Percentiles rank a stretch among this genome's conserved stretches.
Conservation (phyloP, 768 basidiomycete species). For the Pisolithus orientalis region DNA sequence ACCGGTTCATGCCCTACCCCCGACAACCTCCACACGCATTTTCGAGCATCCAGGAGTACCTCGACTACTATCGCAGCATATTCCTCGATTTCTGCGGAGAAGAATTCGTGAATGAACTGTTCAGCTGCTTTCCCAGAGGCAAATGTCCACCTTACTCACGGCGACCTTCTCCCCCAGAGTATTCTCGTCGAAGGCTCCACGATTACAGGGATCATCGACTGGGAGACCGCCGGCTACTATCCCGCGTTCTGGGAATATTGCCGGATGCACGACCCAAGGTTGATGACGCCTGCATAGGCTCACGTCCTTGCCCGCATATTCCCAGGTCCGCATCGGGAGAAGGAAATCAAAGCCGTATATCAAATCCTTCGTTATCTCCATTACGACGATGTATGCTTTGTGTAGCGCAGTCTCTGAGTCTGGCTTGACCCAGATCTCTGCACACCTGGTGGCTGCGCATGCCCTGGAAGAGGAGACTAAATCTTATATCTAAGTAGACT, state of each 20-base stretch:
- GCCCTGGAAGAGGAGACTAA: too few species aligned
- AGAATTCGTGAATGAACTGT: background rate
- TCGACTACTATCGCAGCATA: conserved; percentile 15
- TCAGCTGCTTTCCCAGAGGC: background rate
- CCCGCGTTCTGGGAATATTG: conserved; percentile 30
- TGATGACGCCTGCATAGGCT: conserved; percentile 7
- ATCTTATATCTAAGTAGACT: too few species aligned
- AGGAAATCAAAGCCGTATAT: conserved; percentile 19
- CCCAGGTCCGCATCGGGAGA: conserved; percentile 11
- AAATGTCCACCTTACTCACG: conserved; percentile 30
- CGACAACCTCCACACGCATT: conserved; percentile 8
- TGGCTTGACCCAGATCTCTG: too few species aligned
- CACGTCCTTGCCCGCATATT: conserved; percentile 14
- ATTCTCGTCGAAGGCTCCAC: conserved; percentile 29
- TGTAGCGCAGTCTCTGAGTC: background rate
- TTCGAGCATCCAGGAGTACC: conserved; percentile 13
- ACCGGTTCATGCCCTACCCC: conserved; percentile 11
- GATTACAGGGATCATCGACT: conserved; percentile 33
- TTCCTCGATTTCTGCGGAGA: conserved; percentile 12
- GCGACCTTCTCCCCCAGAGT: conserved; percentile 38
- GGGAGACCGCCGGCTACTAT: conserved; percentile 30
- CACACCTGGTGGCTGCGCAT: too few species aligned
- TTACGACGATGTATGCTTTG: background rate
- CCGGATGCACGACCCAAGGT: conserved; percentile 17
- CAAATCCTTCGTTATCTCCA: background rate